These are phyloP conservation scores for Diplodia mutila DNA, from an alignment of 2,329 filamentous ascomycete species.

Conservation along the genomic window DNA sequence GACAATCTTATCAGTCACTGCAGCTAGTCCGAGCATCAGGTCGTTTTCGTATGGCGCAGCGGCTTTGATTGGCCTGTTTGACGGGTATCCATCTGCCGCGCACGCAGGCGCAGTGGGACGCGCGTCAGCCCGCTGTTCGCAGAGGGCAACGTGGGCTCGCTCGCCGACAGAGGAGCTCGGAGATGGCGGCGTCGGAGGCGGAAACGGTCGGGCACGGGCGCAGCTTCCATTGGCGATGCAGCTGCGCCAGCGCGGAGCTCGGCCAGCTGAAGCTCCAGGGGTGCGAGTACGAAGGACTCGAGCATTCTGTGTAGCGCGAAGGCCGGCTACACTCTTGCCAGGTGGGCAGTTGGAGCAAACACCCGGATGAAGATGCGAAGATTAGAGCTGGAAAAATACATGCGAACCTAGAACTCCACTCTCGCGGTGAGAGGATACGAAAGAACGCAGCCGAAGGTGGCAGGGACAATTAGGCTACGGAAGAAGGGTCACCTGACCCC, in stretches of 20 bases:
- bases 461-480: neutral
- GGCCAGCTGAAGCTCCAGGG: neutral
- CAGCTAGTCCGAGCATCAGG: constrained; percentile 9
- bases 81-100: constrained; percentile 2
- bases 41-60: constrained; percentile 14
- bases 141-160: constrained; percentile 4
- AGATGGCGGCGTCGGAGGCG: neutral
- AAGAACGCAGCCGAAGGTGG: no score
- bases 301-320: no score
- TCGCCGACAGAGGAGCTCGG: neutral
- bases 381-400: no score
- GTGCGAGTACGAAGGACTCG: neutral
- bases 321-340: no score
- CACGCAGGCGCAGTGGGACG: constrained; percentile 14
- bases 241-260: neutral
- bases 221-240: neutral
- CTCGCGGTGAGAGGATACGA: no score
- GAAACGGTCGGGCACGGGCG: neutral
- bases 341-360: no score
- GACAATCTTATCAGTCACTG: constrained; percentile 18
- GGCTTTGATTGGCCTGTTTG: constrained; percentile 10
- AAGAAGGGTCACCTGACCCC: neutral
- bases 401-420: no score
- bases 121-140: constrained; percentile 3
- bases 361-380: no score